Percentiles rank a stretch among this genome's conserved stretches.
These are phyloP conservation scores for Fomitopsis betulina DNA, from an alignment of 1,284 basidiomycete genomes.

Conservation along the genomic window DNA sequence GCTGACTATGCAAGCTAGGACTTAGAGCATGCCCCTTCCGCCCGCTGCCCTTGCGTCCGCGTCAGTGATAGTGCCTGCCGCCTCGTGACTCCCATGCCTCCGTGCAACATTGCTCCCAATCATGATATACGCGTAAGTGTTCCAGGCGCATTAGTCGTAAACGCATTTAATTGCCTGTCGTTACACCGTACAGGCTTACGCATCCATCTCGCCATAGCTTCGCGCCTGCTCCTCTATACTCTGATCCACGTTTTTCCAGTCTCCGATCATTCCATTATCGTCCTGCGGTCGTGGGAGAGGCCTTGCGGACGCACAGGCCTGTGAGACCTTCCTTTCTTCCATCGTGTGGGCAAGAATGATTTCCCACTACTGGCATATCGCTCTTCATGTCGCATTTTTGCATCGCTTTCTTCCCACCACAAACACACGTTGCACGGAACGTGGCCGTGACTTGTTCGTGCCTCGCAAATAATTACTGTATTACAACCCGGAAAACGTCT, in stretches of 20 bases:
- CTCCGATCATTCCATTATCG: neutral
- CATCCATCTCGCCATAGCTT: neutral
- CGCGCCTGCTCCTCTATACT: neutral
- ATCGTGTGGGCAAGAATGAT: neutral
- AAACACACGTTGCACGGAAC: neutral
- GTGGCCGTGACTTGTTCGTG: neutral
- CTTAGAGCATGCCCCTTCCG: slow-evolving; percentile 3
- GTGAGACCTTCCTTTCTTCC: neutral
- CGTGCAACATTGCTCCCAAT: neutral
- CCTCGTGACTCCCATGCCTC: neutral
- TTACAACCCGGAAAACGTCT: neutral
- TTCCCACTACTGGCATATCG: neutral
- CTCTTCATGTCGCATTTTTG: neutral
- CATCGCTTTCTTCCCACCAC: neutral
- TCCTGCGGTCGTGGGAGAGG: neutral
- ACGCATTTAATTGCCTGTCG: neutral
- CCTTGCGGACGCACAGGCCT: neutral
- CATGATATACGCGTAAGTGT: neutral
- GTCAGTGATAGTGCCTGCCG: neutral
- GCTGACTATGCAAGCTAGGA: neutral
- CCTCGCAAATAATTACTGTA: neutral
- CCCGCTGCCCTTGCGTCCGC: neutral
- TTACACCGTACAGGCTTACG: neutral
- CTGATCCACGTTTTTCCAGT: neutral
- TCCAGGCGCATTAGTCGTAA: neutral